phyloP scores from a whole-genome alignment of 1,139 yeast genomes.

The Candida freyschussii region DNA sequence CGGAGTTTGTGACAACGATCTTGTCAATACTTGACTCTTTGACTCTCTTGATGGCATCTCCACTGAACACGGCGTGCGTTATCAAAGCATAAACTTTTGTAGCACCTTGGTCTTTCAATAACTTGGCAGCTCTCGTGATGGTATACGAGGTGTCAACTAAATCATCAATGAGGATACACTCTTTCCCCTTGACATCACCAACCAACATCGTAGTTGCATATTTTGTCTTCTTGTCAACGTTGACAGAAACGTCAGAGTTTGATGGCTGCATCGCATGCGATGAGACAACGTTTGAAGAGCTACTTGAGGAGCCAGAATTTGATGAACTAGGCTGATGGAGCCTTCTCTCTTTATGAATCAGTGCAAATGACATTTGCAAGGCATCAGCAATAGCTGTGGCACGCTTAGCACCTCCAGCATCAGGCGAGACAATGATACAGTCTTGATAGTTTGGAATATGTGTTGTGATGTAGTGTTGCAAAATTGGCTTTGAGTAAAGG shows the following conservation, averaged over 20 bases:
- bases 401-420: slow-evolving; percentile 96
- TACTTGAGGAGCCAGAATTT: neutral
- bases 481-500: slow-evolving; percentile 75
- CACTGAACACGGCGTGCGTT: slow-evolving; percentile 91
- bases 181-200: slow-evolving; percentile 82
- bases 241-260: slow-evolving; percentile 14
- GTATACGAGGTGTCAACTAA: slow-evolving; percentile 93
- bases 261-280: slow-evolving; percentile 13
- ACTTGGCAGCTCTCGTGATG: slow-evolving; percentile 83
- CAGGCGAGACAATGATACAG: slow-evolving; percentile 89
- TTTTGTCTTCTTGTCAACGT: slow-evolving; percentile 29
- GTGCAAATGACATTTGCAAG: slow-evolving; percentile 83
- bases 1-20: slow-evolving; percentile 86
- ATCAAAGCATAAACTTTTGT: slow-evolving; percentile 78
- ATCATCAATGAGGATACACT: slow-evolving; percentile 87
- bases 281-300: slow-evolving; percentile 7
- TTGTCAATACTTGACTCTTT: slow-evolving; percentile 71
- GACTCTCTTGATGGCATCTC: slow-evolving; percentile 79
- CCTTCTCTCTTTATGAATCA: slow-evolving; percentile 94
- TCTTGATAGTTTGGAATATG: slow-evolving; percentile 69
- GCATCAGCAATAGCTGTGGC: slow-evolving; percentile 94
- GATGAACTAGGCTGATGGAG: slow-evolving; percentile 25
- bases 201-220: slow-evolving; percentile 83
- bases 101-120: slow-evolving; percentile 92
- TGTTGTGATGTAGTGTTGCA: slow-evolving; percentile 74